Percentiles rank a stretch among this genome's conserved stretches.
phyloP scores from a whole-genome alignment of 2,329 filamentous ascomycete genomes.

The Microsporum ferrugineum region DNA sequence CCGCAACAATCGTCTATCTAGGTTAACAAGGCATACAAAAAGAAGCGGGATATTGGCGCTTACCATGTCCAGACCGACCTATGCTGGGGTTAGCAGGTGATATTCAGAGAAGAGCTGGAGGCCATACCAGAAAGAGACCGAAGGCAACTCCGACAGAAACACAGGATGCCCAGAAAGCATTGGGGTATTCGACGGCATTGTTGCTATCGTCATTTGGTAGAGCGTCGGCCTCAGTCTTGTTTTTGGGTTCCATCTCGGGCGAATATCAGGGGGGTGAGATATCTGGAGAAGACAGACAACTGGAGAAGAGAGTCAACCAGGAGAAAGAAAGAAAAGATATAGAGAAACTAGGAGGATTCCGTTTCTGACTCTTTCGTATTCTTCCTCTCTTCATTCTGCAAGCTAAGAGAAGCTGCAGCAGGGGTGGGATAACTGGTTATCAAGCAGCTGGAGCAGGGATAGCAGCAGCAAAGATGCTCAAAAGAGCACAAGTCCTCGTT shows the following conservation, averaged over 20 bases:
- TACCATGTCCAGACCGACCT: slow-evolving; percentile 8
- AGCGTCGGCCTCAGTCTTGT: slow-evolving; percentile 41
- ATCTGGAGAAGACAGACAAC: too few species aligned
- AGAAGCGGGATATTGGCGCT: not conserved
- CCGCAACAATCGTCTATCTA: slow-evolving; percentile 32
- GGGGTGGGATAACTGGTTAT: too few species aligned
- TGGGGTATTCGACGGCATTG: slow-evolving; percentile 17
- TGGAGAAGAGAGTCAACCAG: too few species aligned
- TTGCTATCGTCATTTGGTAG: not conserved
- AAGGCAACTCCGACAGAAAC: slow-evolving; percentile 21
- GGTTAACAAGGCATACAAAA: not conserved
- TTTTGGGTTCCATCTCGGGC: slow-evolving; percentile 43
- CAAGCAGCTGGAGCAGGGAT: too few species aligned
- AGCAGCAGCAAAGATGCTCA: too few species aligned
- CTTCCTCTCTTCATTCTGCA: too few species aligned
- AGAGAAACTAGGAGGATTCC: too few species aligned
- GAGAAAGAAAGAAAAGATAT: too few species aligned
- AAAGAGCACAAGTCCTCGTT: too few species aligned
- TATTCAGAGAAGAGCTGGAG: not conserved
- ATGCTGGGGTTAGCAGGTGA: not conserved
- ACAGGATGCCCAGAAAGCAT: slow-evolving; percentile 17
- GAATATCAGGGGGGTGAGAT: too few species aligned
- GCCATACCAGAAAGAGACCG: slow-evolving; percentile 17
- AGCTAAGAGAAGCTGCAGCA: too few species aligned
- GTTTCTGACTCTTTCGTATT: too few species aligned